Conservation (phyloP, 257 asterid species). For the Ehretia macrophylla region DNA sequence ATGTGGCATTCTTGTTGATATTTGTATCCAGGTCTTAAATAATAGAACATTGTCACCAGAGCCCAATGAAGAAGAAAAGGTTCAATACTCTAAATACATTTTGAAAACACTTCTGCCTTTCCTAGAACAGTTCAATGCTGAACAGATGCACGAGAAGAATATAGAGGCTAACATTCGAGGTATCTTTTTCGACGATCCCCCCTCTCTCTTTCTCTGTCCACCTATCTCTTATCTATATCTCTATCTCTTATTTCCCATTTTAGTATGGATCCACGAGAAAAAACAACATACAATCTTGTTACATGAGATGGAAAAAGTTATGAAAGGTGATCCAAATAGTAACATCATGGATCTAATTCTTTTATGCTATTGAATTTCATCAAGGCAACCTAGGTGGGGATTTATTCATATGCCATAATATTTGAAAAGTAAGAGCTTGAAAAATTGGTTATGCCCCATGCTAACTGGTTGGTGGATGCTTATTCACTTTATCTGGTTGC, state of each 20-base stretch:
- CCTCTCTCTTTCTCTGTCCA: not conserved
- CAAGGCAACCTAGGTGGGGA: too few relatives aligned
- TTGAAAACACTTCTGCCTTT: constrained; percentile 65
- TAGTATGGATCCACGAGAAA: not conserved
- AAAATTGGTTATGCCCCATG: too few relatives aligned
- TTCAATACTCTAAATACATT: constrained; percentile 50
- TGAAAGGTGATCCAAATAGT: not conserved
- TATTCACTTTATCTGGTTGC: too few relatives aligned
- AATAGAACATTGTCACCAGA: constrained; percentile 19
- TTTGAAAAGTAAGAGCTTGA: too few relatives aligned
- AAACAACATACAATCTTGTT: not conserved
- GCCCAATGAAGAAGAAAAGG: constrained; percentile 32
- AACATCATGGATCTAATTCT: too few relatives aligned
- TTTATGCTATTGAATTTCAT: too few relatives aligned
- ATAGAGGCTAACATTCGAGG: constrained; percentile 70
- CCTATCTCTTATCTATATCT: not conserved
- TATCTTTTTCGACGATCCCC: constrained; percentile 13
- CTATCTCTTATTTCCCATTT: not conserved
- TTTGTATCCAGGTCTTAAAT: constrained; percentile 40
- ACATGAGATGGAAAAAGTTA: not conserved
- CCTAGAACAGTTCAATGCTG: constrained; percentile 44
- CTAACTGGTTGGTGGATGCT: too few relatives aligned
- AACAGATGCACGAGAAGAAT: constrained; percentile 59
- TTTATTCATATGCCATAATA: too few relatives aligned
- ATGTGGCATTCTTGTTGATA: not conserved